Conservation (phyloP, 208 protist species). For the Spongospora subterranea region DNA sequence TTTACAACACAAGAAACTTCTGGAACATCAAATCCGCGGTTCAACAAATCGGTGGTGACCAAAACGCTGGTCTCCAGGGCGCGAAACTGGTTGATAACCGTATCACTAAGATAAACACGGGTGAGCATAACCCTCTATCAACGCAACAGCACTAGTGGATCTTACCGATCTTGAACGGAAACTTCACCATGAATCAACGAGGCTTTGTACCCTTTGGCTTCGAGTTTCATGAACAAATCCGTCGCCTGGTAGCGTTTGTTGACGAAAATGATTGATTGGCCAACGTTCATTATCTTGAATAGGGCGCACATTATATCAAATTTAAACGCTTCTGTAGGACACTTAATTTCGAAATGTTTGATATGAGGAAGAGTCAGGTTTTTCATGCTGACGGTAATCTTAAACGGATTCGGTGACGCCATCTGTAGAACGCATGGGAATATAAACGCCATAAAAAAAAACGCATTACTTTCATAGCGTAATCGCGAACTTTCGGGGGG, state of each 20-base stretch:
- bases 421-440: background rate
- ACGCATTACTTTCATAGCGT: conserved; percentile 18
- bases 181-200: conserved; percentile 51
- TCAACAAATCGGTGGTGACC: conserved; percentile 41
- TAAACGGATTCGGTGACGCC: conserved; percentile 29
- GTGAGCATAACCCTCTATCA: background rate
- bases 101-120: background rate
- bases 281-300: conserved; percentile 54
- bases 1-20: conserved; percentile 35
- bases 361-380: conserved; percentile 46
- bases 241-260: conserved; percentile 21
- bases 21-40: conserved; percentile 53
- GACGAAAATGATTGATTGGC: conserved; percentile 52
- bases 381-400: conserved; percentile 46
- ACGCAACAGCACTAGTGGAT: background rate
- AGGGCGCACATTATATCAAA: conserved; percentile 54
- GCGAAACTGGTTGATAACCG: background rate
- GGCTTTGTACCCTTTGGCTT: conserved; percentile 18
- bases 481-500: conserved; percentile 84
- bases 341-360: conserved; percentile 48
- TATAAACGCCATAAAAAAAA: background rate
- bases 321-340: conserved; percentile 18
- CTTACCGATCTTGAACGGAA: background rate
- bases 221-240: conserved; percentile 27
- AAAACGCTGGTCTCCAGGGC: conserved; percentile 8